These are phyloP conservation scores for Hyaloscypha variabilis DNA, from an alignment of 495 filamentous ascomycete genomes.

Conservation along the genomic window DNA sequence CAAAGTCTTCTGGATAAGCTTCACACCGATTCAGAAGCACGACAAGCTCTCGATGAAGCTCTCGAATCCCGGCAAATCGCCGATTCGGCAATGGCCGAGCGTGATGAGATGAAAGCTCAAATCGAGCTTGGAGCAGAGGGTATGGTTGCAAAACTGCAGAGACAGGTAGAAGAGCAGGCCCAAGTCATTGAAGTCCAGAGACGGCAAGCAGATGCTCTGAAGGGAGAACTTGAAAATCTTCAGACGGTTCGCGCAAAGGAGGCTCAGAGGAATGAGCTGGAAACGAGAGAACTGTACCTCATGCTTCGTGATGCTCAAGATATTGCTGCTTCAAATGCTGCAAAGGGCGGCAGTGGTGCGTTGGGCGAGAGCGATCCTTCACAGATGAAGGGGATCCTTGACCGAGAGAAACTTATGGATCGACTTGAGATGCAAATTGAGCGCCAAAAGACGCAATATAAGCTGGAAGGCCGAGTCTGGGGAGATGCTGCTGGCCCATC, in stretches of 20 bases:
- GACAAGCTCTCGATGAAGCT: slow-evolving; percentile 88
- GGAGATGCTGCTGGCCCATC: slow-evolving; percentile 81
- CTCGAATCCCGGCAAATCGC: slow-evolving; percentile 87
- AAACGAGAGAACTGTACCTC: slow-evolving; percentile 94
- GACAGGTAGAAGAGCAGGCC: slow-evolving; percentile 88
- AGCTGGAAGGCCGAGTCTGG: slow-evolving; percentile 95
- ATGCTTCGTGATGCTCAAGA: slow-evolving; percentile 99
- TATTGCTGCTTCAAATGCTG: slow-evolving; percentile 83
- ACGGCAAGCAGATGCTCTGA: slow-evolving; percentile 83
- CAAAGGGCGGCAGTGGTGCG: slow-evolving; percentile 62
- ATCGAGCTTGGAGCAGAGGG: slow-evolving; percentile 93
- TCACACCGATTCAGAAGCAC: slow-evolving; percentile 93
- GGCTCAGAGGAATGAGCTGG: slow-evolving; percentile 90
- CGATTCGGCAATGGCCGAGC: slow-evolving; percentile 91
- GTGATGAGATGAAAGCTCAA: slow-evolving; percentile 94
- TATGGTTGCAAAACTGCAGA: slow-evolving; percentile 88
- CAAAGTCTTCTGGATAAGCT: slow-evolving; percentile 93
- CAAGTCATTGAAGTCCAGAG: slow-evolving; percentile 86
- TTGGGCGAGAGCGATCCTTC: slow-evolving; percentile 65
- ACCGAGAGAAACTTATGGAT: slow-evolving; percentile 89
- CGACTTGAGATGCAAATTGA: slow-evolving; percentile 93
- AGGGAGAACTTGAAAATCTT: slow-evolving; percentile 85
- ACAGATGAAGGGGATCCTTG: slow-evolving; percentile 89
- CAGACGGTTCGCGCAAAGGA: slow-evolving; percentile 88
- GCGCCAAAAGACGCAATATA: slow-evolving; percentile 96